phyloP scores from a whole-genome alignment of 495 filamentous ascomycete genomes.

The Amphirosellinia nigrospora region DNA sequence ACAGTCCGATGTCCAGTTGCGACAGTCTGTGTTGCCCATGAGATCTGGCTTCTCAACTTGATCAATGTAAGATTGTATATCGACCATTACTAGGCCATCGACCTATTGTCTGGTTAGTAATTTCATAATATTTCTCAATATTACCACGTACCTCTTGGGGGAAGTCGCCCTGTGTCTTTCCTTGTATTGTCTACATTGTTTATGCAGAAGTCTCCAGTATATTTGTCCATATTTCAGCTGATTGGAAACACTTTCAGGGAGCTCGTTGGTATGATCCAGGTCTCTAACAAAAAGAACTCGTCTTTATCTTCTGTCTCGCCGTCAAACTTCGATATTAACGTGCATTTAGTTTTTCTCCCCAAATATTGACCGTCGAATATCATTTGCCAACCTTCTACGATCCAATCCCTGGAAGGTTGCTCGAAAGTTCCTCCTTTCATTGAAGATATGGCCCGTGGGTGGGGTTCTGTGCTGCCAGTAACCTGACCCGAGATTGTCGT shows the following conservation, averaged over 20 bases:
- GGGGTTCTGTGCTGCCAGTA: not conserved
- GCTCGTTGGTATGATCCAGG: not conserved
- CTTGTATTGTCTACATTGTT: not conserved
- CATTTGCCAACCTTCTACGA: not conserved
- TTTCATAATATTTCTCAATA: not conserved
- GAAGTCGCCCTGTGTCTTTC: not conserved
- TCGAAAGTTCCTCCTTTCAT: not conserved
- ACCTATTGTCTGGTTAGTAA: not conserved
- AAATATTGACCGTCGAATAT: not conserved
- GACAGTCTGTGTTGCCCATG: not conserved
- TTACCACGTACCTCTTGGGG: not conserved
- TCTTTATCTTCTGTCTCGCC: not conserved
- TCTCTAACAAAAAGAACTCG: no score
- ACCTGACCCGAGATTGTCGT: not conserved
- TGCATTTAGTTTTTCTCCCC: not conserved
- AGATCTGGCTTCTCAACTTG: not conserved
- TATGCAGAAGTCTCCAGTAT: not conserved
- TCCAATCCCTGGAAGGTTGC: not conserved
- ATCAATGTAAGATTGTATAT: not conserved
- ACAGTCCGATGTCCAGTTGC: not conserved
- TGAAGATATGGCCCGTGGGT: not conserved
- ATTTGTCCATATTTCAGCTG: not conserved
- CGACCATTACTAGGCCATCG: constrained; percentile 2
- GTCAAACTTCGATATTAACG: not conserved
- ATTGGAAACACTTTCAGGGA: not conserved